These are phyloP conservation scores for Tylopilus cervinicoccineus DNA, from an alignment of 768 basidiomycete genomes.

Conservation along the genomic window DNA sequence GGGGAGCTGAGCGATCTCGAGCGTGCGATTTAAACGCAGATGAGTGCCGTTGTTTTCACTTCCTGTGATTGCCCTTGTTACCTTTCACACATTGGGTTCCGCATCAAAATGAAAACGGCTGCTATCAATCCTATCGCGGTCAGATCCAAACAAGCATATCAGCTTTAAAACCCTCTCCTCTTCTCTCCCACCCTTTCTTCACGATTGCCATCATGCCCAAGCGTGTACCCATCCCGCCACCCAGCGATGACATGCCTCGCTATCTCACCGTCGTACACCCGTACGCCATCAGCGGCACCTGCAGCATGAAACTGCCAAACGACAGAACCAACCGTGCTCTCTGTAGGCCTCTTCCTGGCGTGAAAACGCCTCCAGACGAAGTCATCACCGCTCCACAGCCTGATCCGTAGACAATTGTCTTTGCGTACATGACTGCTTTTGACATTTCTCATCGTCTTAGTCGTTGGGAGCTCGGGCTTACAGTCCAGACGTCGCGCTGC, in stretches of 20 bases:
- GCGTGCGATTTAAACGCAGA: too few relatives aligned
- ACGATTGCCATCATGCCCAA: constrained; percentile 34
- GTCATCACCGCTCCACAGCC: constrained; percentile 24
- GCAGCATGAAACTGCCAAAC: constrained; percentile 37
- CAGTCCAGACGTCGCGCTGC: too few relatives aligned
- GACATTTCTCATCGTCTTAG: constrained; percentile 9
- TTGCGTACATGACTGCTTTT: constrained; percentile 3
- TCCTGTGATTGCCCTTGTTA: too few relatives aligned
- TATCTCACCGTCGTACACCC: constrained; percentile 45
- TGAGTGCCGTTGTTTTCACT: too few relatives aligned
- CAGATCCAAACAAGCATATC: too few relatives aligned
- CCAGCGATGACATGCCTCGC: constrained; percentile 40
- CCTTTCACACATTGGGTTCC: too few relatives aligned
- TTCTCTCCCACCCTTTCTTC: neutral
- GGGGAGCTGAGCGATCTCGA: too few relatives aligned
- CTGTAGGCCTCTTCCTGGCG: constrained; percentile 43
- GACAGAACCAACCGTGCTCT: constrained; percentile 38
- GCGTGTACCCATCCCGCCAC: constrained; percentile 40
- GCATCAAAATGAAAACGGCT: too few relatives aligned
- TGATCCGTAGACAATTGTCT: constrained; percentile 24
- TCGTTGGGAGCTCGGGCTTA: too few relatives aligned
- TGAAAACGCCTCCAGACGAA: constrained; percentile 25
- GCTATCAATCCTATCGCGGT: too few relatives aligned
- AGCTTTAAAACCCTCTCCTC: too few relatives aligned
- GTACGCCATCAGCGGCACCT: constrained; percentile 35